Conservation (phyloP, 2,329 filamentous ascomycete species). For the Amauroascus verrucosus region DNA sequence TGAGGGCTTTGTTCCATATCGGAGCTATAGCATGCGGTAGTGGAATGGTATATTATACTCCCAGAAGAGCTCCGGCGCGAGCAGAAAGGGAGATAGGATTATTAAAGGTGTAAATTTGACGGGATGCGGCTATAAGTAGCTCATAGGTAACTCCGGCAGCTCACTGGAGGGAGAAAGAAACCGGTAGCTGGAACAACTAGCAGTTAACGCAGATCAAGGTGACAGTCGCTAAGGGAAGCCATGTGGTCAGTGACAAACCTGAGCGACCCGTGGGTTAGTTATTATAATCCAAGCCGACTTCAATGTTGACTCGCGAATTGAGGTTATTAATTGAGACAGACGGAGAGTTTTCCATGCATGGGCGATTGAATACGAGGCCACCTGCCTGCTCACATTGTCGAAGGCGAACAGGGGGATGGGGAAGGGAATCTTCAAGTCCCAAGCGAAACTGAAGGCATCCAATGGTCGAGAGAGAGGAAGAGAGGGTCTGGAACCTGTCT, state of each 20-base stretch:
- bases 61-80: too few relatives aligned
- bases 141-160: too few relatives aligned
- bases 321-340: too few relatives aligned
- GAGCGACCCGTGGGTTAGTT: too few relatives aligned
- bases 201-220: background rate
- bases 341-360: background rate
- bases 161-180: background rate
- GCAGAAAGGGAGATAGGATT: background rate
- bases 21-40: background rate
- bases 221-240: background rate
- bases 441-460: background rate
- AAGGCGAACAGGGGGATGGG: too few relatives aligned
- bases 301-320: too few relatives aligned
- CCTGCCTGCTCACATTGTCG: background rate
- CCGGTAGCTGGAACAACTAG: background rate
- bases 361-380: background rate
- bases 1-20: slow-evolving; percentile 6
- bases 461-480: background rate
- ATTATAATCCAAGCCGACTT: too few relatives aligned
- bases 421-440: background rate
- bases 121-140: background rate
- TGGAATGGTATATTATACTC: too few relatives aligned
- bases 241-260: background rate
- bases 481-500: background rate
- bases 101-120: background rate